These are phyloP conservation scores for Vanrija sp. DNA, from an alignment of 1,284 basidiomycete genomes.

Conservation along the genomic window DNA sequence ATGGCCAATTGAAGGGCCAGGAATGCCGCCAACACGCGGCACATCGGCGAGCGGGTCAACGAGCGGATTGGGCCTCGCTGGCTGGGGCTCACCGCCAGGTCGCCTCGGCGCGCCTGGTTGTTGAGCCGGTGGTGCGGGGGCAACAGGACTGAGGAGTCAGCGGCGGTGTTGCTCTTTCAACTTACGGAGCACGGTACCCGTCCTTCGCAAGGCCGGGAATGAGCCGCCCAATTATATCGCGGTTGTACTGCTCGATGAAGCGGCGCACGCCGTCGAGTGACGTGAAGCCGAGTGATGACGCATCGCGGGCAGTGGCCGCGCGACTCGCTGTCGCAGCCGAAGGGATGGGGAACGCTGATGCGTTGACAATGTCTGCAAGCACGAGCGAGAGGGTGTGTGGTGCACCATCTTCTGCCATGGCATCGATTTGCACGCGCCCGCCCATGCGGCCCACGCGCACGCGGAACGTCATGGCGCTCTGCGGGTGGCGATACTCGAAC, in stretches of 20 bases:
- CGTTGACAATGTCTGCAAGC: constrained; percentile 42
- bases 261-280: constrained; percentile 42
- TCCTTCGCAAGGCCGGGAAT: constrained; percentile 48
- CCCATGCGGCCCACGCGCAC: constrained; percentile 50
- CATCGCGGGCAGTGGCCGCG: background rate
- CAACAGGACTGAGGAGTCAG: too few species aligned
- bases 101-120: too few species aligned
- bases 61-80: constrained; percentile 25
- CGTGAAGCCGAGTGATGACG: constrained; percentile 28
- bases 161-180: background rate
- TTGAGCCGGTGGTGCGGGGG: too few species aligned
- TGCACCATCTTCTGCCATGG: constrained; percentile 51
- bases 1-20: constrained; percentile 50
- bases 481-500: constrained; percentile 49
- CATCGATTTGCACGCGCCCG: constrained; percentile 47
- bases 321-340: constrained; percentile 26
- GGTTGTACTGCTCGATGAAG: constrained; percentile 47
- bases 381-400: constrained; percentile 48
- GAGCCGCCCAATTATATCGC: constrained; percentile 47
- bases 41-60: constrained; percentile 16
- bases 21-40: constrained; percentile 13
- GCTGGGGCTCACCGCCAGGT: constrained; percentile 10
- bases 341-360: constrained; percentile 41
- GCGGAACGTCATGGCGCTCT: constrained; percentile 48
- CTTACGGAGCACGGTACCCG: constrained; percentile 45